Base-by-base conservation (phyloP, 306 rosid genomes). In the Sicyos edulis region DNA sequence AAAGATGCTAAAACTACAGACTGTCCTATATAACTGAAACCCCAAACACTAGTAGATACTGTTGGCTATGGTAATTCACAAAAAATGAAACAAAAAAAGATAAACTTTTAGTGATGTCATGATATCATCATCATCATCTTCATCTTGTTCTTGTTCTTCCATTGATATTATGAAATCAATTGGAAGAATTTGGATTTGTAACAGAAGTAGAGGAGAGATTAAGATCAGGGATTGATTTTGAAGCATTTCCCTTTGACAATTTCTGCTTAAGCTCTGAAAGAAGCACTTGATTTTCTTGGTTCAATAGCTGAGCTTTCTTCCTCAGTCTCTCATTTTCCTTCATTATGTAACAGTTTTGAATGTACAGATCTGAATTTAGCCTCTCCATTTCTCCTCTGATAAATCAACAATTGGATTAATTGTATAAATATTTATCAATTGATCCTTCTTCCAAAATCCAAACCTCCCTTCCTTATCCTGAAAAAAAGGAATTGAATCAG, bases 341-440 rank as follows among this genome's bases (percentile, higher is more conserved):
- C 97, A 91, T 85, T 85, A 95, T 95, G 92, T 86, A 87, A 80
- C 95, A 89, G 95, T 95, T 95, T 76, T 95, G 91, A 82, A 95
- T 71, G 80, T 85, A 90, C 77, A 95, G 87, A 85, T 95, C 88
- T 59, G 99, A 91, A 95, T 95, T 95, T 78, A 95, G 77, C 72
- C 95, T 87, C 58, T 95, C 99, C 99, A 95, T 93, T 59, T 20
- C 15, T 37, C 44, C 44, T 37, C 44, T 37, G 44, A 37, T 37
- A 5, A 37, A 37, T 37, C 44, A 37, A 37, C 44, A 37, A 37
- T 37, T 37, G 5, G 37, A 10, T 59, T 58, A 44, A 59, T 59
- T 17, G 14, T 59, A 26, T 14, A 26, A 26, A 12, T 7, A 29
- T 37, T 5, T 37, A 37, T 37, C 44, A 37, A 37, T 37, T 8